Conservation (phyloP, 2,329 filamentous ascomycete species). For the Trichophaea hybrida region DNA sequence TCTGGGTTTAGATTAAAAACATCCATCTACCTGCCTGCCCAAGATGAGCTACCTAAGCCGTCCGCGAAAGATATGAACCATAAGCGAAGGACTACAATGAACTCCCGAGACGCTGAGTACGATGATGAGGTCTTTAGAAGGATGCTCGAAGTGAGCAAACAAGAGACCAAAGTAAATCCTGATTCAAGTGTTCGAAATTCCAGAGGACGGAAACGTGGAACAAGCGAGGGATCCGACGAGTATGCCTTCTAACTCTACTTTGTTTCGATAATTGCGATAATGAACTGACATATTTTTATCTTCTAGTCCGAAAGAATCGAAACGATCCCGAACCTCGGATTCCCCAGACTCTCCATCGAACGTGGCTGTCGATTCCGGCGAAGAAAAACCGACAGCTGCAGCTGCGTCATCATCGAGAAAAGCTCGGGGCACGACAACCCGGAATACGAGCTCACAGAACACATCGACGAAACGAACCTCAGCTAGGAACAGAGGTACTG, state of each 20-base stretch:
- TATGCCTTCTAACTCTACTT: conserved; percentile 39
- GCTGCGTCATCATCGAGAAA: conserved; percentile 40
- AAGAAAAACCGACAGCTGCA: conserved; percentile 42
- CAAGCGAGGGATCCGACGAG: conserved; percentile 81
- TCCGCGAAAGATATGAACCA: conserved; percentile 33
- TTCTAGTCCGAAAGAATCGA: conserved; percentile 53
- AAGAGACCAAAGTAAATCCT: conserved; percentile 47
- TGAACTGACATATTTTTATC: neutral
- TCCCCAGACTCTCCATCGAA: conserved; percentile 43
- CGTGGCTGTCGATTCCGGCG: conserved; percentile 53
- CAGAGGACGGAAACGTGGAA: conserved; percentile 62
- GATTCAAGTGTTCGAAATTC: conserved; percentile 39
- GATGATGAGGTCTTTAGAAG: conserved; percentile 81
- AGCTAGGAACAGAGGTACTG: conserved; percentile 25
- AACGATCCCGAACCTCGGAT: conserved; percentile 74
- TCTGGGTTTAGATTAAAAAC: conserved; percentile 40
- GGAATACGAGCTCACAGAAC: conserved; percentile 27
- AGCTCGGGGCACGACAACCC: conserved; percentile 41
- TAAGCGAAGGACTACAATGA: conserved; percentile 92
- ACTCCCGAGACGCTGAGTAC: conserved; percentile 86
- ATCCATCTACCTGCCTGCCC: conserved; percentile 49
- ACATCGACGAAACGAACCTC: conserved; percentile 20
- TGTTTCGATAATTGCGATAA: conserved; percentile 27
- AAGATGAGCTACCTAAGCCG: conserved; percentile 31
- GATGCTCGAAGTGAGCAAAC: conserved; percentile 90